phyloP scores from a whole-genome alignment of 2,329 filamentous ascomycete genomes.

The Ophidiomyces ophidiicola region DNA sequence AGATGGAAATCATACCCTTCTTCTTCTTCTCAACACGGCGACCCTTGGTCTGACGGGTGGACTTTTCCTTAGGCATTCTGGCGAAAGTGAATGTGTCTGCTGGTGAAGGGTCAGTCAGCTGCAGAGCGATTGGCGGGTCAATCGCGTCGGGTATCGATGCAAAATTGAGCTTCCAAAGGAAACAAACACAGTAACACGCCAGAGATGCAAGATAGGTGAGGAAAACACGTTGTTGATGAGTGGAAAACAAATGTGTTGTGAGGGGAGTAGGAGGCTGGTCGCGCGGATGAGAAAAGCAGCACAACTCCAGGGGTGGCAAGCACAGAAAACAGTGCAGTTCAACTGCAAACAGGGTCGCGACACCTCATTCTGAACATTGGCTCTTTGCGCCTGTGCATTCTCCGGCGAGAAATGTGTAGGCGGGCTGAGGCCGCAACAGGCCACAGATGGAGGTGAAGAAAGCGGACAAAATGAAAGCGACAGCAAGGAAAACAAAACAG shows the following conservation, averaged over 20 bases:
- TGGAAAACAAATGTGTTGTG: background rate
- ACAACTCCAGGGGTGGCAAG: background rate
- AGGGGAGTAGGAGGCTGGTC: background rate
- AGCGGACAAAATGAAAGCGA: slow-evolving; percentile 16
- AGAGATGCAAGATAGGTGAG: background rate
- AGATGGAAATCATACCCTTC: slow-evolving; percentile 47
- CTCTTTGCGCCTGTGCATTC: background rate
- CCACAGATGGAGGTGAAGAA: slow-evolving; percentile 6
- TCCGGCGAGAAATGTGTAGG: background rate
- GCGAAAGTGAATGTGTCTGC: background rate
- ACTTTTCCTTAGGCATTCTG: slow-evolving; percentile 59
- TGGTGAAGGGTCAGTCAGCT: background rate
- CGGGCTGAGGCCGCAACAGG: background rate
- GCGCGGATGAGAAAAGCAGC: background rate
- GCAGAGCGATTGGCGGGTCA: background rate
- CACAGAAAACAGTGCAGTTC: background rate
- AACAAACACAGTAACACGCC: background rate
- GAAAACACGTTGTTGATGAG: slow-evolving; percentile 2
- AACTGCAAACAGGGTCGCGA: slow-evolving; percentile 4
- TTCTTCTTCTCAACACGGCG: slow-evolving; percentile 54
- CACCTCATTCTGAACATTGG: background rate
- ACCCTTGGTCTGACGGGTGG: slow-evolving; percentile 49
- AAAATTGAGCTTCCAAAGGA: background rate
- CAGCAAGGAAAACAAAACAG: slow-evolving; percentile 19
- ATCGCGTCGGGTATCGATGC: background rate